Conservation (phyloP, 2,329 filamentous ascomycete genomes). For the Ophiosphaerella korrae region DNA sequence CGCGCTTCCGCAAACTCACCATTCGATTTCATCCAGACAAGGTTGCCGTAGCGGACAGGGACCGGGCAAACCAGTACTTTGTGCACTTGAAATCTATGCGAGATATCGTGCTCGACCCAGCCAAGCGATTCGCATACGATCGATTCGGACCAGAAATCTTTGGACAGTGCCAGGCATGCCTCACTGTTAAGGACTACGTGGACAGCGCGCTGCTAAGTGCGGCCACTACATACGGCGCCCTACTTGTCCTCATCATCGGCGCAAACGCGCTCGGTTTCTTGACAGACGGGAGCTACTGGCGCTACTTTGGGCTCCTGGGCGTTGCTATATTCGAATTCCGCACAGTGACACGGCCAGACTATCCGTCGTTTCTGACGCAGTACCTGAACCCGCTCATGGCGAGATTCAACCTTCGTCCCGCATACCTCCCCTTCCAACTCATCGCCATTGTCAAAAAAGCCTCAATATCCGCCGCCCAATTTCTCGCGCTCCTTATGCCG, state of each 20-base stretch:
- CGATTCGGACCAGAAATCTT: conserved; percentile 73
- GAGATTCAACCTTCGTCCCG: conserved; percentile 54
- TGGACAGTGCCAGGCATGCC: conserved; percentile 58
- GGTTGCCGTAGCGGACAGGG: conserved; percentile 45
- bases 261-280: conserved; percentile 43
- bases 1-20: conserved; percentile 74
- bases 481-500: conserved; percentile 42
- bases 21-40: conserved; percentile 85
- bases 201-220: conserved; percentile 61
- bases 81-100: conserved; percentile 82
- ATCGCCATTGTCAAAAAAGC: conserved; percentile 76
- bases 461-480: conserved; percentile 66
- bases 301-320: conserved; percentile 57
- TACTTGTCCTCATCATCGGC: conserved; percentile 36
- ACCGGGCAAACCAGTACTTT: conserved; percentile 62
- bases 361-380: conserved; percentile 50
- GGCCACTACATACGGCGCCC: conserved; percentile 32
- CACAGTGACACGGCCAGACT: conserved; percentile 59
- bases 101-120: conserved; percentile 83
- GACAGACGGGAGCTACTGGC: conserved; percentile 49
- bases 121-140: conserved; percentile 82
- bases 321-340: conserved; percentile 63
- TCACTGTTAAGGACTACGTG: conserved; percentile 75
- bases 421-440: conserved; percentile 84
- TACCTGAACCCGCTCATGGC: conserved; percentile 56